Evolutionary conservation across 2,329 filamentous ascomycete species (phyloP).

Genomic region (Colletotrichum sp.): DNA sequence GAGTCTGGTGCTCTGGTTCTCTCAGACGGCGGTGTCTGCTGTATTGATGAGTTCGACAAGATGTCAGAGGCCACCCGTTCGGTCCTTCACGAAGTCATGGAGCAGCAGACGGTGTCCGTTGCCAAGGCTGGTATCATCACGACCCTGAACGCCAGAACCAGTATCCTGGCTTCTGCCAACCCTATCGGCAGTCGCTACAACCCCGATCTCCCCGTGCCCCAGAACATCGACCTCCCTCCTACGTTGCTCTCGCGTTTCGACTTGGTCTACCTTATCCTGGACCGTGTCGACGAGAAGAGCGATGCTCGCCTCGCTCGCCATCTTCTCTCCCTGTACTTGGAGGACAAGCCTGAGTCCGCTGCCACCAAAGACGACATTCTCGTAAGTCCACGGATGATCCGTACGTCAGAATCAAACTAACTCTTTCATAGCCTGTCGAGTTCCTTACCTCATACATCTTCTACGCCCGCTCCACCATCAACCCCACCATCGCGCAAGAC

Average conservation of each 20-base stretch:
- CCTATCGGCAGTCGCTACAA: slow-evolving; percentile 99
- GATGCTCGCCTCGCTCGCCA: slow-evolving; percentile 92
- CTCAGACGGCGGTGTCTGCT: slow-evolving; percentile 83
- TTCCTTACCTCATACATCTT: slow-evolving; percentile 98
- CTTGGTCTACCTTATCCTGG: slow-evolving; percentile 93
- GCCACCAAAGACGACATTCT: slow-evolving; percentile 77
- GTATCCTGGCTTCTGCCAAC: slow-evolving; percentile 95
- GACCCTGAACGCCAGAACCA: slow-evolving; percentile 93
- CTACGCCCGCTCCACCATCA: slow-evolving; percentile 86
- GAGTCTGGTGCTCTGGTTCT: slow-evolving; percentile 81
- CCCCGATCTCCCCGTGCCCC: slow-evolving; percentile 90
- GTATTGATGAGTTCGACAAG: slow-evolving; percentile 87
- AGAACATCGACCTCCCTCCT: slow-evolving; percentile 97
- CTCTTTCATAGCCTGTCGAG: slow-evolving; percentile 73
- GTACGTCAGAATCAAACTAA: slow-evolving; percentile 25
- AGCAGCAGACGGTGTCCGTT: slow-evolving; percentile 85
- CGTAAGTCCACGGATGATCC: slow-evolving; percentile 54
- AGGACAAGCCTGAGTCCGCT: slow-evolving; percentile 90
- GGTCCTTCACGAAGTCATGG: slow-evolving; percentile 87
- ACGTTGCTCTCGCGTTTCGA: slow-evolving; percentile 96
- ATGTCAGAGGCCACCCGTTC: slow-evolving; percentile 82
- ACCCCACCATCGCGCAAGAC: slow-evolving; percentile 79
- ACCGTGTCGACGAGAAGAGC: slow-evolving; percentile 87
- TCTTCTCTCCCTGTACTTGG: slow-evolving; percentile 93
- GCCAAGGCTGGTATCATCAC: slow-evolving; percentile 95